Evolutionary conservation across 129 eudicot genomes (phyloP), one percentile per base, ranked within the genome.

Genomic region (Helianthus tuberosus): DNA sequence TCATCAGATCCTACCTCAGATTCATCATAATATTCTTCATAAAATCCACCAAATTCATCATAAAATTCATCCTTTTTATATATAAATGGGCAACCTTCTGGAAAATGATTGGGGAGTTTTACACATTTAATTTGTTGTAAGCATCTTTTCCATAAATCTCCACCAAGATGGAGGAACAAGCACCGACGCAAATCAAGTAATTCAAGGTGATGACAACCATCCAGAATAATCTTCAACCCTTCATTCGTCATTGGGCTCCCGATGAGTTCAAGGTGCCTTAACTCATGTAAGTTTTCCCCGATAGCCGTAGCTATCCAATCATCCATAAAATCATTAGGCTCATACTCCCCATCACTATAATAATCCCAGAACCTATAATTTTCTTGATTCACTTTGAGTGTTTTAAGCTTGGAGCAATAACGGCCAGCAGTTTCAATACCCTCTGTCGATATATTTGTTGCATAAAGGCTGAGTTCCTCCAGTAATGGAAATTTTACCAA

Each of bases 201-300:
- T 68, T 68, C 46, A 48, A 68, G 73, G 23, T 68, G 73, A 49
- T 20, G 13, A 48, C 73, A 68, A 29, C 73, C 73, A 48, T 48
- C 46, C 3, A 71, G 49, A 35, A 71, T 17, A 35, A 25, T 16
- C 65, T 55, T n/a, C 50, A 71, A 39, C 75, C 75, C 75, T 14
- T n/a, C 15, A 54, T 71, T 54, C 16, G 75, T n/a, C n/a, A 71
- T 54, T 15, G 3, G 4, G 41, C 29, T 38, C 10, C 11, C 11
- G 9, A 54, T 16, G 20, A 71, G 32, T 11, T 71, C 35, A 54
- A 71, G 75, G 52, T 71, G 75, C 39, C 39, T 53, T 54, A 71
- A 10, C 8, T 55, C 41, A 38, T 3, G 66, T 71, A 38, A 70
- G 14, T 35, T 50, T 13, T 25, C 8, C n/a, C 62, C 48, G 8